phyloP scores from a whole-genome alignment of 2,329 filamentous ascomycete species.

The Phialophora tarda region DNA sequence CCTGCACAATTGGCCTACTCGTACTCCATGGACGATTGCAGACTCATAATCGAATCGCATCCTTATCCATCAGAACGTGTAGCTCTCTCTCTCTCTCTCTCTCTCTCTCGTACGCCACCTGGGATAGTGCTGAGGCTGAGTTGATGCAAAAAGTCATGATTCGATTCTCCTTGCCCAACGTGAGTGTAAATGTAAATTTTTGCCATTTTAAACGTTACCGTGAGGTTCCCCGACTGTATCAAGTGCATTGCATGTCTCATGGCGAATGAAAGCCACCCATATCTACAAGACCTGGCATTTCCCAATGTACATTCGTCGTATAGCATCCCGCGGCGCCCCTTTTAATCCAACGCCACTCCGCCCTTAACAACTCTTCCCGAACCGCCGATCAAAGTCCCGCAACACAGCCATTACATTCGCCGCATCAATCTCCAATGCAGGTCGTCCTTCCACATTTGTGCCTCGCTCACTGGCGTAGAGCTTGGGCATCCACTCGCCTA shows the following conservation, averaged over 20 bases:
- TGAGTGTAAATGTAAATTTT: not conserved
- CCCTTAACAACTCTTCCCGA: slow-evolving; percentile 53
- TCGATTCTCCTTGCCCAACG: not conserved
- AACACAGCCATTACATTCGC: slow-evolving; percentile 86
- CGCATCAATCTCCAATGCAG: slow-evolving; percentile 77
- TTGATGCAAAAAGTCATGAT: not conserved
- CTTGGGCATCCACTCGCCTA: slow-evolving; percentile 76
- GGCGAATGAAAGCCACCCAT: not conserved
- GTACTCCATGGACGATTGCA: too few relatives aligned
- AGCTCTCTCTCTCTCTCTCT: not conserved
- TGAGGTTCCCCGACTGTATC: not conserved
- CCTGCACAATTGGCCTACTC: too few relatives aligned
- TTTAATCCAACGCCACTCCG: not conserved
- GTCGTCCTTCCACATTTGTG: slow-evolving; percentile 44
- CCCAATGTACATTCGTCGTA: not conserved
- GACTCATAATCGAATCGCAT: too few relatives aligned
- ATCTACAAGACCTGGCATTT: not conserved
- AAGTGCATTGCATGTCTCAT: not conserved
- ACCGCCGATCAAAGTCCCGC: slow-evolving; percentile 78
- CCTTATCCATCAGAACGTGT: not conserved
- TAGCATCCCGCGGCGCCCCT: not conserved
- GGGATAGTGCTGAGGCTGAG: not conserved
- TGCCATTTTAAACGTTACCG: not conserved
- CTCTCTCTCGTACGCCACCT: not conserved
- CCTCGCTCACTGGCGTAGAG: slow-evolving; percentile 61